A percentile compares a stretch with the other conserved stretches of the same genome.
Conservation (phyloP, 257 asterid genomes). For the Sherardia arvensis region DNA sequence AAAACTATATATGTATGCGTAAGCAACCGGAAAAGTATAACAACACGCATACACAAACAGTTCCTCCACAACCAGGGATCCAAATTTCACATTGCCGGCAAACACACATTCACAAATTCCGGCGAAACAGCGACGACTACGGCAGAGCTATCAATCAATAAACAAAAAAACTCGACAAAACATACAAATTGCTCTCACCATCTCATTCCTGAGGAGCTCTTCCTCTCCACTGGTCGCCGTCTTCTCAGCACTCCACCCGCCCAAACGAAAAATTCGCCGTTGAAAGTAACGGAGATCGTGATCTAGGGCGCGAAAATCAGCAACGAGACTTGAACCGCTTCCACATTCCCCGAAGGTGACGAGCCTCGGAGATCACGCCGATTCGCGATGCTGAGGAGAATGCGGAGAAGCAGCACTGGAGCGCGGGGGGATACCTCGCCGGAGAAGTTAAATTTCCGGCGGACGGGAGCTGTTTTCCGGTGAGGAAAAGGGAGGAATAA, state of each 20-base stretch:
- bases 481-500: constrained; percentile 12
- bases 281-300: constrained; percentile 19
- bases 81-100: constrained; percentile 13
- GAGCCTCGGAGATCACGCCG: constrained; percentile 55
- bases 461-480: constrained; percentile 36
- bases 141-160: neutral
- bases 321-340: constrained; percentile 22
- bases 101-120: constrained; percentile 13
- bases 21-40: neutral
- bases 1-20: neutral
- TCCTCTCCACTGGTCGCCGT: constrained; percentile 42
- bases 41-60: neutral
- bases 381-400: constrained; percentile 16
- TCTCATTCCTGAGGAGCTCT: constrained; percentile 49
- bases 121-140: neutral
- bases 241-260: constrained; percentile 15
- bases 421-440: constrained; percentile 17
- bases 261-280: neutral
- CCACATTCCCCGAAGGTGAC: constrained; percentile 69
- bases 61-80: constrained; percentile 14
- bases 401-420: constrained; percentile 10
- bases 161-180: constrained; percentile 1
- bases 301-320: constrained; percentile 41
- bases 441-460: constrained; percentile 33
- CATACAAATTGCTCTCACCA: constrained; percentile 41